A percentile compares a stretch with the other conserved stretches of the same genome.
Conservation (phyloP, 2,329 filamentous ascomycete species). For the Monosporascus cannonballus region DNA sequence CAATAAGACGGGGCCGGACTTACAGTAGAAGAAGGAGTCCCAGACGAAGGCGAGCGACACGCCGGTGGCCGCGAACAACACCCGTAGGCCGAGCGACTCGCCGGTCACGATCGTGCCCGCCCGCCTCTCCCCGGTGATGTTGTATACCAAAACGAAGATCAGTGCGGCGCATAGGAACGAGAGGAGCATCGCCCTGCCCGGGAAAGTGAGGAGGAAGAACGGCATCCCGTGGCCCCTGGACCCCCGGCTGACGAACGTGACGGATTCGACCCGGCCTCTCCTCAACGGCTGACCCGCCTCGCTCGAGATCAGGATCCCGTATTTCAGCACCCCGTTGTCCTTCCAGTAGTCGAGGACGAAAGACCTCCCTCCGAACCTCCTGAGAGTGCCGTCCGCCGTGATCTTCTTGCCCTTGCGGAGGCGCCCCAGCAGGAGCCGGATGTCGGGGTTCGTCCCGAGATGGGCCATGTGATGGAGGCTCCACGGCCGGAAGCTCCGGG, state of each 20-base stretch:
- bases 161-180: slow-evolving; percentile 14
- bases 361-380: slow-evolving; percentile 16
- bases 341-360: slow-evolving; percentile 16
- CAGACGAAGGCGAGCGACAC: slow-evolving; percentile 29
- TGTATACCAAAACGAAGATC: slow-evolving; percentile 21
- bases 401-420: slow-evolving; percentile 9
- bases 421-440: slow-evolving; percentile 17
- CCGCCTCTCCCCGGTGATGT: slow-evolving; percentile 17
- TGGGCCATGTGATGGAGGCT: slow-evolving; percentile 30
- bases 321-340: slow-evolving; percentile 13
- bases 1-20: slow-evolving; percentile 4
- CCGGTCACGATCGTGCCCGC: slow-evolving; percentile 19
- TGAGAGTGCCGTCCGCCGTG: slow-evolving; percentile 14
- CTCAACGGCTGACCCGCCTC: slow-evolving; percentile 5
- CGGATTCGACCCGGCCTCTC: slow-evolving; percentile 5
- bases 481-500: slow-evolving; percentile 39
- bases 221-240: slow-evolving; percentile 10
- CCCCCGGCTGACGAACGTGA: background rate
- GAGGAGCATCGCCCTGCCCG: slow-evolving; percentile 19
- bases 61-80: slow-evolving; percentile 29
- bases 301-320: slow-evolving; percentile 17
- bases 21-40: slow-evolving; percentile 29
- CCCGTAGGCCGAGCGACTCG: slow-evolving; percentile 28
- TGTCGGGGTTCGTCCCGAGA: slow-evolving; percentile 24
- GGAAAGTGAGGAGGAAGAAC: slow-evolving; percentile 22